Percentiles rank a stretch among this genome's conserved stretches.
Conservation (phyloP, 73 alveolate species). For the Blepharisma stoltei region DNA sequence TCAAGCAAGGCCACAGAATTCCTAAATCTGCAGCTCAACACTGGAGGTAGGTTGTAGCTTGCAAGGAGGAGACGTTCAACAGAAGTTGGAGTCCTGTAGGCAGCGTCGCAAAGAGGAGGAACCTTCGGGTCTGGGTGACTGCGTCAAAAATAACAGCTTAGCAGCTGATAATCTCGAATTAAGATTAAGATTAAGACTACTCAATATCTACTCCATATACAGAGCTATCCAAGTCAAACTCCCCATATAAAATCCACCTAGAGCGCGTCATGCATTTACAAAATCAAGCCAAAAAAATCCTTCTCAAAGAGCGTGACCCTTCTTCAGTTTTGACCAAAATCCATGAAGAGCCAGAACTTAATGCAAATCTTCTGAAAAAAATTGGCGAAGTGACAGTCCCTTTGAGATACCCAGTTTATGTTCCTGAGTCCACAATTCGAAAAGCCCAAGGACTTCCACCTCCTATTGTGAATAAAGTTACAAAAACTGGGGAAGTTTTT, state of each 20-base stretch:
- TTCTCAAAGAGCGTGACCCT: not conserved
- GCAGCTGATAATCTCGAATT: too few species aligned
- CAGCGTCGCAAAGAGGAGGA: too few species aligned
- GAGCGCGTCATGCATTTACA: not conserved
- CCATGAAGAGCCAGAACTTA: not conserved
- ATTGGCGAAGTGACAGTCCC: not conserved
- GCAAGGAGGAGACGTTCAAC: too few species aligned
- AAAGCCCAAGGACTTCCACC: not conserved
- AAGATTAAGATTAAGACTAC: too few species aligned
- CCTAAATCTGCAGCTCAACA: too few species aligned
- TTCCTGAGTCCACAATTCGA: not conserved
- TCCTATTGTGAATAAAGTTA: not conserved
- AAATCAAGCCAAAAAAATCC: not conserved
- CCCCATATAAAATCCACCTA: not conserved
- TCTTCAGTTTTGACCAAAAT: not conserved
- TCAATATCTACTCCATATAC: too few species aligned
- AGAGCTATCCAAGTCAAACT: too few species aligned
- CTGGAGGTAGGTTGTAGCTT: too few species aligned
- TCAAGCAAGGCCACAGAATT: too few species aligned
- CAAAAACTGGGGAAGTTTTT: not conserved
- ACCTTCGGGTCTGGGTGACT: too few species aligned
- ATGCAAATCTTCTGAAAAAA: not conserved
- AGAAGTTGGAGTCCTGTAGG: too few species aligned
- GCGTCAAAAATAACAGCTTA: too few species aligned
- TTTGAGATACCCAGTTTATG: not conserved